Evolutionary conservation across 805 yeast genomes (phyloP).

Genomic region (Saturnispora besseyi): DNA sequence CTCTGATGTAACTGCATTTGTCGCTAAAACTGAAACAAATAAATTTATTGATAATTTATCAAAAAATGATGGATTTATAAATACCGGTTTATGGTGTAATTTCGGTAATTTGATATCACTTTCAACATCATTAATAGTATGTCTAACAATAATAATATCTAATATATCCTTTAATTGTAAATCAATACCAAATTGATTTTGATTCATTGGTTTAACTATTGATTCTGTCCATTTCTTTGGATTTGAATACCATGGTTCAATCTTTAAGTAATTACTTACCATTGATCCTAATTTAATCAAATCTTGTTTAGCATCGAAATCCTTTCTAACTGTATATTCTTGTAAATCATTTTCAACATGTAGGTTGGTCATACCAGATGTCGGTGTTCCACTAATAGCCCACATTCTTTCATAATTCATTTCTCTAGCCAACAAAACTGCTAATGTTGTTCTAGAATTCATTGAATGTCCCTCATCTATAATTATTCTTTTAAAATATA

Average conservation of each 20-base stretch:
- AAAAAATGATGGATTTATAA: constrained; percentile 52
- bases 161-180: constrained; percentile 35
- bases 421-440: constrained; percentile 39
- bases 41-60: constrained; percentile 54
- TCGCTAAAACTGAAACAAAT: constrained; percentile 58
- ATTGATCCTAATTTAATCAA: constrained; percentile 43
- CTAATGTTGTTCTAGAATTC: constrained; percentile 42
- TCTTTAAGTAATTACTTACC: constrained; percentile 42
- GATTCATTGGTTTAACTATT: constrained; percentile 42
- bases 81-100: constrained; percentile 48
- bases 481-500: constrained; percentile 61
- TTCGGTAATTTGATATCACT: constrained; percentile 49
- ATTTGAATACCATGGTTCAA: constrained; percentile 49
- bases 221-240: constrained; percentile 38
- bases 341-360: constrained; percentile 34
- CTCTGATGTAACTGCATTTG: constrained; percentile 67
- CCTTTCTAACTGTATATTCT: constrained; percentile 39
- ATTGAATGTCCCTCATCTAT: constrained; percentile 73
- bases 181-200: constrained; percentile 32
- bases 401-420: constrained; percentile 54
- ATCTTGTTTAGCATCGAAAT: constrained; percentile 46
- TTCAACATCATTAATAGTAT: constrained; percentile 45
- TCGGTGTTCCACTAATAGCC: constrained; percentile 74
- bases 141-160: constrained; percentile 45
- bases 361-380: constrained; percentile 55